Percentiles rank a stretch among this genome's conserved stretches.
Conservation (phyloP, 306 rosid species). For the Malus sylvestris region DNA sequence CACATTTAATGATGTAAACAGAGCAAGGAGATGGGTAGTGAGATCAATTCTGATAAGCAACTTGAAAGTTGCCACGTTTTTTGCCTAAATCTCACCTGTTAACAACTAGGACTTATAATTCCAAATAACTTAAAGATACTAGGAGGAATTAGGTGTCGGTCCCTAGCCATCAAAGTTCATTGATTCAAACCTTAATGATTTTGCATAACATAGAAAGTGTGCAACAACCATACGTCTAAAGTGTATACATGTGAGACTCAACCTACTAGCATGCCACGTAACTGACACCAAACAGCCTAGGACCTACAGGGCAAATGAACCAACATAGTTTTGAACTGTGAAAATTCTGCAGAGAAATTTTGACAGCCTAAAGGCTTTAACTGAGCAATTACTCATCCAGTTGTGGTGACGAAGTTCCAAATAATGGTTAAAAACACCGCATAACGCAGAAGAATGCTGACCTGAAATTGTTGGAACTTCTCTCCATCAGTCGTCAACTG, state of each 20-base stretch:
- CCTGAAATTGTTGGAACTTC: conserved; percentile 93
- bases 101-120: background rate
- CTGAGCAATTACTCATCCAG: conserved; percentile 5
- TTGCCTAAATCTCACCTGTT: background rate
- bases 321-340: background rate
- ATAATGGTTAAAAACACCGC: conserved; percentile 3
- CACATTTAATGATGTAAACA: background rate
- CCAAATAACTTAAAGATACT: background rate
- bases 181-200: too few relatives aligned
- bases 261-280: conserved; percentile 4
- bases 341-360: background rate
- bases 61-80: background rate
- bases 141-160: too few relatives aligned
- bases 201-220: background rate
- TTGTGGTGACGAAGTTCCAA: background rate
- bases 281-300: background rate
- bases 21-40: background rate
- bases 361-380: background rate
- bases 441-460: conserved; percentile 17
- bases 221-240: background rate
- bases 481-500: conserved; percentile 94
- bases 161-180: too few relatives aligned
- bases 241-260: background rate
- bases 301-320: background rate
- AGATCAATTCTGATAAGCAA: background rate